Conservation (phyloP, 2,329 filamentous ascomycete genomes). For the Ramularia collo-cygni region DNA sequence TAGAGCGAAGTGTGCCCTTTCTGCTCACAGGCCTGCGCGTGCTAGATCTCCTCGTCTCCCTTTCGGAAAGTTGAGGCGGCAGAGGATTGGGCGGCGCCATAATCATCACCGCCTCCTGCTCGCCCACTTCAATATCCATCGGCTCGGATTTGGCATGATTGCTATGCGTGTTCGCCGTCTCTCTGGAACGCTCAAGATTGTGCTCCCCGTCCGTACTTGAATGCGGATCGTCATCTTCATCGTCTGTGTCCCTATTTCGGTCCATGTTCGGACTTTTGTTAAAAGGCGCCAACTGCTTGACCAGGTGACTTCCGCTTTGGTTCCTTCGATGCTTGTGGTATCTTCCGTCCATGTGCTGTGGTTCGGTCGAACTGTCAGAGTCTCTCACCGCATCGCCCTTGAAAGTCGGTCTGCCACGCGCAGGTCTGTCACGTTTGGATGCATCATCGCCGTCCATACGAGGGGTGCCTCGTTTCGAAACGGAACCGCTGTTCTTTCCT, state of each 20-base stretch:
- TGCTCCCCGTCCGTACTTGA: conserved; percentile 21
- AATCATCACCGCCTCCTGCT: conserved; percentile 8
- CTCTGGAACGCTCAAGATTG: background rate
- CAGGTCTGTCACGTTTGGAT: conserved; percentile 38
- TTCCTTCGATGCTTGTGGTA: conserved; percentile 19
- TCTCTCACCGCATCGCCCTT: conserved; percentile 26
- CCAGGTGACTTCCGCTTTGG: conserved; percentile 30
- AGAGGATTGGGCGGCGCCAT: background rate
- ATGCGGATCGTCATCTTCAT: conserved; percentile 29
- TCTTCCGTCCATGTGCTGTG: conserved; percentile 28
- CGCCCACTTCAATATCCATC: conserved; percentile 2
- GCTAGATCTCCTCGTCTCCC: conserved; percentile 11
- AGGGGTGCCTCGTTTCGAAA: conserved; percentile 44
- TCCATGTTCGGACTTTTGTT: conserved; percentile 32
- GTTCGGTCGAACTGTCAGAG: conserved; percentile 21
- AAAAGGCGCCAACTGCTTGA: conserved; percentile 34
- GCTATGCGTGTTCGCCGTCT: conserved; percentile 6
- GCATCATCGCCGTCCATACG: conserved; percentile 33
- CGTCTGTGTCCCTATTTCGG: conserved; percentile 24
- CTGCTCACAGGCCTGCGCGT: conserved; percentile 15
- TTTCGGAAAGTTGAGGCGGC: conserved; percentile 1
- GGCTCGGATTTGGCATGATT: conserved; percentile 7
- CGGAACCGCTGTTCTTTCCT: conserved; percentile 33
- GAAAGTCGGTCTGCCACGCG: conserved; percentile 28
- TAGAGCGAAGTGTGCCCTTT: conserved; percentile 14